Percentiles rank a stretch among this genome's conserved stretches.
Evolutionary conservation across 257 asterid genomes (phyloP).

Genomic region (Ilex aquifolium): DNA sequence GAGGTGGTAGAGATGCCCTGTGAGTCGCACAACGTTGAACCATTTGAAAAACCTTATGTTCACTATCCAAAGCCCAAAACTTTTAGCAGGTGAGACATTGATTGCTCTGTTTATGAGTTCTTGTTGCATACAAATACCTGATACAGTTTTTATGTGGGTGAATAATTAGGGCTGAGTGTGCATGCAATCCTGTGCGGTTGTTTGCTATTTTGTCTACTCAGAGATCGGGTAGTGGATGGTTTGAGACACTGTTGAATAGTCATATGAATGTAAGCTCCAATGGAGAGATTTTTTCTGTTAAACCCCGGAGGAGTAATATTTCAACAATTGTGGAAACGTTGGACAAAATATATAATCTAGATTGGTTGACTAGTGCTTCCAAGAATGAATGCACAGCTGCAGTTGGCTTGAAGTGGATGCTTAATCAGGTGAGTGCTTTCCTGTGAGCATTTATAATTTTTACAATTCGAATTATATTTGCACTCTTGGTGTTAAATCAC

Average conservation of each 20-base stretch:
- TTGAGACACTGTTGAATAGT: constrained; percentile 76
- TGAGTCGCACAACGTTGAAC: constrained; percentile 34
- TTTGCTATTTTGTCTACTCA: constrained; percentile 87
- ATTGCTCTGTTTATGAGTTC: neutral
- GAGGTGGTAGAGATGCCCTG: constrained; percentile 54
- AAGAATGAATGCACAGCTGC: constrained; percentile 99
- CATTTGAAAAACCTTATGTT: constrained; percentile 49
- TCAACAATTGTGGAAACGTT: constrained; percentile 68
- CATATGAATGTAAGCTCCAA: constrained; percentile 85
- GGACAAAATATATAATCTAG: constrained; percentile 82
- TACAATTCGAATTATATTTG: no score
- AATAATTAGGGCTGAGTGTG: constrained; percentile 68
- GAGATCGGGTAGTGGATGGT: constrained; percentile 98
- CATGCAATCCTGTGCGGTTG: constrained; percentile 70
- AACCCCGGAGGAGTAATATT: constrained; percentile 55
- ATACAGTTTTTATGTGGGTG: constrained; percentile 6
- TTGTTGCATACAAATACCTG: constrained; percentile 7
- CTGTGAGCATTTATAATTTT: no score
- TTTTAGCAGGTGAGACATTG: constrained; percentile 53
- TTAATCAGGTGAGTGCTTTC: constrained; percentile 61
- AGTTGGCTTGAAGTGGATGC: constrained; percentile 97
- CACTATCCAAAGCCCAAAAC: constrained; percentile 82
- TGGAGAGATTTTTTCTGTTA: constrained; percentile 90
- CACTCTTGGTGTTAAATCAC: no score
- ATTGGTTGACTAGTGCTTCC: constrained; percentile 79